Base-by-base conservation (phyloP, 2,329 filamentous ascomycete genomes). In the Aspergillus fructus region DNA sequence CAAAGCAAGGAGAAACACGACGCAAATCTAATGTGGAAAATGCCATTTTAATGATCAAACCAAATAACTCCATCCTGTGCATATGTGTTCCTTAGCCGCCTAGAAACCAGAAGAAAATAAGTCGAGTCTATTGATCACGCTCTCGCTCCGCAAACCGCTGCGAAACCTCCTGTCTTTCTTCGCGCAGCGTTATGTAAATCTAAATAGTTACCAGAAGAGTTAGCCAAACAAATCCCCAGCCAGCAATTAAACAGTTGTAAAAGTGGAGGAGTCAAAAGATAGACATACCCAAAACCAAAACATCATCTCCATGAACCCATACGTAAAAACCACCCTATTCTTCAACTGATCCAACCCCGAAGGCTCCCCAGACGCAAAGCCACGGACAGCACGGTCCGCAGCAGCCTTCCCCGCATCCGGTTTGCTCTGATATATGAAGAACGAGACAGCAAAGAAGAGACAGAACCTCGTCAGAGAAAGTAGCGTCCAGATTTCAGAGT, bases 321-420 rank as follows among this genome's bases (percentile, higher is more conserved):
- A 94, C 0, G 89, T 87, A 71, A 97, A 96, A 41, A 96, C 85
- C 41, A 96, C 79, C 50, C 91, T 85, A 71, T 96, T 96, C 78
- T 93, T 91, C 66, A 96, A 74, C 23, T 84, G 83, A 61, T 92
- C 88, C 49, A 85, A 80, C 71, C 81, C 68, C 19, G 61, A 58
- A 27, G 37, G 51, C 12, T 33, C 56, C 34, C 21, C 42, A 12
- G 27, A 33, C 11, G 24, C 17, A 39, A 41, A 17, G 13, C 24
- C 43, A 46, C 13, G 34, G 34, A n/a, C 50, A 23, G 41, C 42
- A 37, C 13, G 41, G 34, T 37, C 15, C 34, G 2, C 34, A 33
- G 50, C 53, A 49, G 64, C 49, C 3, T 63, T 64, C 66, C 68
- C 71, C 45, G 60, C 61, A 19, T 58, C 62, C 3, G 69, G 66